Percentiles rank a stretch among this genome's conserved stretches.
phyloP scores from a whole-genome alignment of 1,139 yeast species.

The Nakaseomyces nivariensis region DNA sequence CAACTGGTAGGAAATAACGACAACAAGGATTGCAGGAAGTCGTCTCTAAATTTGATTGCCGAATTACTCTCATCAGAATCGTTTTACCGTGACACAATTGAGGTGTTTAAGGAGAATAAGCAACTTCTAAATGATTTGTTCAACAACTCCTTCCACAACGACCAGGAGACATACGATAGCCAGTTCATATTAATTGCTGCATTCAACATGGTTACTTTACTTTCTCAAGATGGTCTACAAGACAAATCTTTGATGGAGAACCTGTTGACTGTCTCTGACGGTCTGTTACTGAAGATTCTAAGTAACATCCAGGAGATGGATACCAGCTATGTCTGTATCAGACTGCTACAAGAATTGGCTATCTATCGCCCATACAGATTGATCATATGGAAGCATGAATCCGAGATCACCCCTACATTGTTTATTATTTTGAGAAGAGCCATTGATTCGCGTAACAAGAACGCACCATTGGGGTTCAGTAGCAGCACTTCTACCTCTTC shows the following conservation, averaged over 20 bases:
- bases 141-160: slow-evolving; percentile 20
- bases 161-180: slow-evolving; percentile 17
- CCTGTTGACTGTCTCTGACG: slow-evolving; percentile 13
- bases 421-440: slow-evolving; percentile 33
- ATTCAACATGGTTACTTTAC: slow-evolving; percentile 27
- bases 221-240: slow-evolving; percentile 24
- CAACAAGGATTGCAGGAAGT: slow-evolving; percentile 57
- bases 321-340: slow-evolving; percentile 25
- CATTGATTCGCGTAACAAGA: neutral
- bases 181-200: slow-evolving; percentile 24
- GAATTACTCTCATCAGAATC: slow-evolving; percentile 39
- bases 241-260: slow-evolving; percentile 15
- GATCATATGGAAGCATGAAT: slow-evolving; percentile 46
- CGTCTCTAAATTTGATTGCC: slow-evolving; percentile 57
- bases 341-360: slow-evolving; percentile 31
- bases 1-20: slow-evolving; percentile 21
- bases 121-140: slow-evolving; percentile 28
- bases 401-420: slow-evolving; percentile 48
- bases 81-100: slow-evolving; percentile 37
- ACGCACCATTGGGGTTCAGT: neutral
- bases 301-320: slow-evolving; percentile 23
- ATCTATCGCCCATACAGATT: slow-evolving; percentile 49
- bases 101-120: slow-evolving; percentile 32
- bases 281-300: slow-evolving; percentile 18
- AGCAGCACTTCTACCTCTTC: neutral